Base-by-base conservation (phyloP, 2,329 filamentous ascomycete genomes). In the Hymenoscyphus occultus region DNA sequence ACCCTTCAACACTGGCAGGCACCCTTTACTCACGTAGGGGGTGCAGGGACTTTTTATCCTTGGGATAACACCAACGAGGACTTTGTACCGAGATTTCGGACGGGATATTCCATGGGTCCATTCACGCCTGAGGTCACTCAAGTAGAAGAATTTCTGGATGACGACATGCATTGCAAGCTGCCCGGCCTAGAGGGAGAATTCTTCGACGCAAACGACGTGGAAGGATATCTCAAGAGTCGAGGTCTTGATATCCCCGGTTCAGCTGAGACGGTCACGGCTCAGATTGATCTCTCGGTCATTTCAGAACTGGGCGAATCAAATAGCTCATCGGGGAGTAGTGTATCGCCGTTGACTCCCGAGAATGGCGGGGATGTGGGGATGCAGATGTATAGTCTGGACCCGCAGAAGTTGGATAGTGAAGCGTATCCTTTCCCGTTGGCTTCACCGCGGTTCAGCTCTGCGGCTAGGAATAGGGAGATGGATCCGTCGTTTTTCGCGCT, bases 171-270 rank as follows among this genome's bases (percentile, higher is more conserved):
- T 22, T 82, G 84, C 68, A 82, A 81, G 48, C 75, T 88, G 7
- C 81, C 84, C 0, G 89, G 86, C 0, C 90, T 88, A 67, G 84
- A 90, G 65, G 90, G 90, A 4, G 85, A 91, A 60, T 95, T 91
- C 80, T 91, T 90, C 70, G 91, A 95, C 72, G 79, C 87, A 0
- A 84, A 91, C 65, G 92, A 95, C 74, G 87, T 93, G 0, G 90
- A 95, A 75, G 81, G 84, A 13, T 95, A 93, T 73, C 78, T 96
- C 2, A 83, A 82, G 51, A 81, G 84, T 60, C 83, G 84, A 39
- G 87, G 87, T 5, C 84, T 92, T 39, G 74, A 80, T 57, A 86
- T 93, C 61, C 84, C 89, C 10, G 82, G 84, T 0, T 79, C 81
- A 10, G 80, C 83, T 10, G 87, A 90, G 19, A 87, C 84, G 63